Evolutionary conservation across 2,329 filamentous ascomycete genomes (phyloP), one percentile per base, ranked within the genome.

Genomic region (Nemania sp.): DNA sequence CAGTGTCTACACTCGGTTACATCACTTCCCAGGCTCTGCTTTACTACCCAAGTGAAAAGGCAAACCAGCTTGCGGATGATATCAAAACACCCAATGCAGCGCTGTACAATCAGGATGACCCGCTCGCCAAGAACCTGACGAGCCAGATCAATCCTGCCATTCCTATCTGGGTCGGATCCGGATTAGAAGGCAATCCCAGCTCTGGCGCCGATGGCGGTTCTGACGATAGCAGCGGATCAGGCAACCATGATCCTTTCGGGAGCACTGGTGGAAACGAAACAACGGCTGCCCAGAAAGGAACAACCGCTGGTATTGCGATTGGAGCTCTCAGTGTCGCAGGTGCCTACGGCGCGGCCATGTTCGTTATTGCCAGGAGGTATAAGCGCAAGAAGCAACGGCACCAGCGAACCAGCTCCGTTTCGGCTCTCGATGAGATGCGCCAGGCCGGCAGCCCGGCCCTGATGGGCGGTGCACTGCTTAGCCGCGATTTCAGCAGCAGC

Each of bases 331-430:
- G 85, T 45, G 88, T 92, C 71, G 91, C 91, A 43, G 90, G 88
- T 52, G 88, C 92, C n/a, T 97, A 97, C 68, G 93, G 92, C 72
- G 91, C 90, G 12, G 92, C 91, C 74, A 97, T 97, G 93, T 94
- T 97, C 80, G 88, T 95, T 71, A 87, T 97, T 67, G 93, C 93
- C 51, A 88, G 92, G 63, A 86, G 93, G 62, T 97, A 97, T 83
- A 91, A 93, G 82, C 89, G 90, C 79, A 92, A 90, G 83, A 89
- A 87, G 77, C 85, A 90, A 73, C 80, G 86, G 52, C 91, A 96
- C 78, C 85, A 87, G 71, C 90, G 92, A 61, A 82, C 88, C 54
- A 91, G 87, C 81, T 96, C 91, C 47, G 78, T 94, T 63, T 83
- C 82, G 50, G 82, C 80, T 66, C 78, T 79, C 1, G 81, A 82